Evolutionary conservation across 257 asterid genomes (phyloP).

Genomic region (Rhazya stricta): DNA sequence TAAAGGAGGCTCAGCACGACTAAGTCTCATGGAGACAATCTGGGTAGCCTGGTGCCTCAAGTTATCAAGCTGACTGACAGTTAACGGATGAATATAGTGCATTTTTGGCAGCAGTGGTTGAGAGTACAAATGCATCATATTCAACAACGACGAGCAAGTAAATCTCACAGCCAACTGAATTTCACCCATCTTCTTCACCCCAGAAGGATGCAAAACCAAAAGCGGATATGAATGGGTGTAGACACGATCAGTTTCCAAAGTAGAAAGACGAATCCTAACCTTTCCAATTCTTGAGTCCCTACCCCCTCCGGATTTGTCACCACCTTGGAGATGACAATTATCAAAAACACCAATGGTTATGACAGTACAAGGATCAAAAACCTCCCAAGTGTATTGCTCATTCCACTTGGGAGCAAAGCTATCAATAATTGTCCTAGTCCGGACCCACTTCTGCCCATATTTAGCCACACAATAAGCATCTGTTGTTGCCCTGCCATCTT

Average conservation of each 20-base stretch:
- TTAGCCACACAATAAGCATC: constrained; percentile 54
- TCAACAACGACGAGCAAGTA: constrained; percentile 41
- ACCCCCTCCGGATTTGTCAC: constrained; percentile 39
- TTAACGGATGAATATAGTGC: constrained; percentile 44
- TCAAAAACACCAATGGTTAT: constrained; percentile 49
- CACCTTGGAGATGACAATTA: constrained; percentile 45
- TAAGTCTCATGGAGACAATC: constrained; percentile 42
- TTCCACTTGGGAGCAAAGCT: constrained; percentile 50
- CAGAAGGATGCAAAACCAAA: constrained; percentile 42
- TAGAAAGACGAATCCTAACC: constrained; percentile 49
- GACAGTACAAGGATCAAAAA: constrained; percentile 48
- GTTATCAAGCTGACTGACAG: constrained; percentile 45
- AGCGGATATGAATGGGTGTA: constrained; percentile 47
- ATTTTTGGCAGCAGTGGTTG: constrained; percentile 45
- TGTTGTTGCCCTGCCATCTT: constrained; percentile 41
- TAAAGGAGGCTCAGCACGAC: constrained; percentile 51
- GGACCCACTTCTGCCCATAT: constrained; percentile 51
- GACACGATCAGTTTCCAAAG: constrained; percentile 47
- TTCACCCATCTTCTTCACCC: constrained; percentile 54
- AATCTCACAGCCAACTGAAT: constrained; percentile 47
- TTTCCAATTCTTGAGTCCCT: constrained; percentile 43
- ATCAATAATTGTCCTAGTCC: constrained; percentile 44
- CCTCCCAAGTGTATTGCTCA: constrained; percentile 55
- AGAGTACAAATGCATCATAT: constrained; percentile 52
- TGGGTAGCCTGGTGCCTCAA: constrained; percentile 54